Base-by-base conservation (phyloP, 139 green algal species). In the Deuterostichococcus epilithicus region DNA sequence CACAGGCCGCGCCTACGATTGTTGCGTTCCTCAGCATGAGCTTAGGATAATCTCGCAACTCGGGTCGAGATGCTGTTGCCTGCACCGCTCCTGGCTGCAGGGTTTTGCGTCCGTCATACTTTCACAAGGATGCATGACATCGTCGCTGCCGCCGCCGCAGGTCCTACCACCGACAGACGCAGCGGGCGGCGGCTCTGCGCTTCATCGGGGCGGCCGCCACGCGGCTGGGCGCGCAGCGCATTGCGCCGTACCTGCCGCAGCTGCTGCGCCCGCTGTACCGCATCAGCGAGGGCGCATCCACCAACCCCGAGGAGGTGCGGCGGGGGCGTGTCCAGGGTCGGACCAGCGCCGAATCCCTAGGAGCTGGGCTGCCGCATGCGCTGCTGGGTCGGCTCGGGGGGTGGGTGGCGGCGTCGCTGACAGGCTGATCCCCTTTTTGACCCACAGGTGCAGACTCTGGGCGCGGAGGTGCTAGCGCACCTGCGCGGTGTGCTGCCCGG, bases 211-310 rank as follows among this genome's bases (percentile, higher is more conserved):
- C 93, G 10, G 70, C 87, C 0, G 82, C 86, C 0, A 81, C 70
- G 13, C 78, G 76, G 30, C 84, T 96, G 42, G 90, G 90, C 30
- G 32, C 63, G 30, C 45, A 76, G 15, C 77, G 69, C 5, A 76
- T 92, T 18, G n/a, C 52, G 58, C 82, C 86, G 4, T 89, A 92
- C 83, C 86, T 97, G 38, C 75, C 88, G 36, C 44, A 82, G 30
- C 76, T 96, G 58, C 73, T 95, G 75, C 75, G 81, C 36, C 91
- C 94, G 59, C 79, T 97, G 74, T 95, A 89, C 82, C 90, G 91
- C 77, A 89, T 97, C 74, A 83, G 82, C 3, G 90, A 97, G 80
- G 82, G 81, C 28, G 80, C 45, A 18, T 63, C 75, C 8, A 75
- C 76, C 35, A 77, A 87, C 34, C 52, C 68, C 2, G 75, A 74